Evolutionary conservation across 805 yeast species (phyloP), one percentile per base, ranked within the genome.

Genomic region (Lachancea dasiensis): DNA sequence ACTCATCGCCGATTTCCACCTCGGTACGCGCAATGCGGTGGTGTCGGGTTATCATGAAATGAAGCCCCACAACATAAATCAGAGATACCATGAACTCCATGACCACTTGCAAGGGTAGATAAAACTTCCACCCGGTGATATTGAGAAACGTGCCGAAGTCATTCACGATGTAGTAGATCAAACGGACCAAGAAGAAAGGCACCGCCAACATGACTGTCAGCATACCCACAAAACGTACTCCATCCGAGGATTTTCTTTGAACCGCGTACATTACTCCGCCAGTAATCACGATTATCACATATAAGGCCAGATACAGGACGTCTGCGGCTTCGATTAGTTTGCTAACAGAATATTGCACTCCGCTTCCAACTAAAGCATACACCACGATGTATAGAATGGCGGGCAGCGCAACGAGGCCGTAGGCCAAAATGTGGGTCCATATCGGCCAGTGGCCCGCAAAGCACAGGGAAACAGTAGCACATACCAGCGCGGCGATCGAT

Each of bases 171-270:
- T 7, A 14, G 21, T 29, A 29, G 16, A 29, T 29, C n/a, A 29
- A 29, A 14, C 32, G 19, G 7, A 29, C 7, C 8, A 29, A 8
- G 32, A 29, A 29, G 19, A 29, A 29, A 6, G 32, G 32, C 11
- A 29, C 7, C n/a, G 32, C 32, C 6, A 29, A 8, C 8, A 17
- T 6, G 9, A 29, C 32, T 14, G n/a, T 10, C 8, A 11, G 15
- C 6, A 29, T 7, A 10, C 8, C n/a, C 8, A 29, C n/a, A 11
- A 7, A 8, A 10, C 24, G 19, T 9, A 21, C n/a, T 13, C 10
- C 8, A 7, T 15, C 32, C 13, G 29, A 26, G 13, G 8, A 6
- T 11, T 11, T 7, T 14, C 15, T 26, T 26, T 26, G n/a, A 17
- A 8, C 18, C 6, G 8, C 21, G 9, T 14, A 29, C n/a, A 7